A percentile compares a stretch with the other conserved stretches of the same genome.
These are phyloP conservation scores for Acrocalymma vagum DNA, from an alignment of 2,329 filamentous ascomycete genomes.

Conservation along the genomic window DNA sequence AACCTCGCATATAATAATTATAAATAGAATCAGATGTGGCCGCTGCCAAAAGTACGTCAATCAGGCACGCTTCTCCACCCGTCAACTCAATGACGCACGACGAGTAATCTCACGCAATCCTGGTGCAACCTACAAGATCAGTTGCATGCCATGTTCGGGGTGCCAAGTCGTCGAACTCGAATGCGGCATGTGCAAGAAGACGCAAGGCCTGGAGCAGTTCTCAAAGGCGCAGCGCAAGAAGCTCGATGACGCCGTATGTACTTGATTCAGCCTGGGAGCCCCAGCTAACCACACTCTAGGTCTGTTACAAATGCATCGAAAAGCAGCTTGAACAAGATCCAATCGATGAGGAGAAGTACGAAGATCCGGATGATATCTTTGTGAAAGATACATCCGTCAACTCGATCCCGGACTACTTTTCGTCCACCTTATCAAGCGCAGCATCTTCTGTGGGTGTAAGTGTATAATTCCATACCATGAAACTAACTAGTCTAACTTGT, in stretches of 20 bases:
- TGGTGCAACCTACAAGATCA: conserved; percentile 34
- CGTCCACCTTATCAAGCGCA: conserved; percentile 8
- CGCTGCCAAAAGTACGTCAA: conserved; percentile 54
- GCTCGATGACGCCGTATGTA: conserved; percentile 56
- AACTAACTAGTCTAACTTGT: conserved; percentile 11
- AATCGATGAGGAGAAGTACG: conserved; percentile 40
- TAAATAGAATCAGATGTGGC: conserved; percentile 55
- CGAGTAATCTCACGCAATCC: conserved; percentile 17
- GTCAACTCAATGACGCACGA: conserved; percentile 52
- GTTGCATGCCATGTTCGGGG: conserved; percentile 57
- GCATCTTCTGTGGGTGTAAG: conserved; percentile 30
- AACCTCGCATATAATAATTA: not conserved
- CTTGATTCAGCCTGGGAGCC: not conserved
- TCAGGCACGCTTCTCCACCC: conserved; percentile 54
- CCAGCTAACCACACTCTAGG: conserved; percentile 24
- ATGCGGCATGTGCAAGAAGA: conserved; percentile 57
- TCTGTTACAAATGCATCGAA: conserved; percentile 42
- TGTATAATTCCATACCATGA: not conserved
- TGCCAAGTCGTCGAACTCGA: conserved; percentile 55
- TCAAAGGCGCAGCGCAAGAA: conserved; percentile 58
- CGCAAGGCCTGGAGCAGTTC: conserved; percentile 59
- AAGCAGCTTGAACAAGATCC: conserved; percentile 29
- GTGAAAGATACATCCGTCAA: conserved; percentile 23
- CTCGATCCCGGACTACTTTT: conserved; percentile 33
- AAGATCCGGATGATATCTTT: conserved; percentile 31